Base-by-base conservation (phyloP, 768 basidiomycete genomes). In the Sutorius australiensis region DNA sequence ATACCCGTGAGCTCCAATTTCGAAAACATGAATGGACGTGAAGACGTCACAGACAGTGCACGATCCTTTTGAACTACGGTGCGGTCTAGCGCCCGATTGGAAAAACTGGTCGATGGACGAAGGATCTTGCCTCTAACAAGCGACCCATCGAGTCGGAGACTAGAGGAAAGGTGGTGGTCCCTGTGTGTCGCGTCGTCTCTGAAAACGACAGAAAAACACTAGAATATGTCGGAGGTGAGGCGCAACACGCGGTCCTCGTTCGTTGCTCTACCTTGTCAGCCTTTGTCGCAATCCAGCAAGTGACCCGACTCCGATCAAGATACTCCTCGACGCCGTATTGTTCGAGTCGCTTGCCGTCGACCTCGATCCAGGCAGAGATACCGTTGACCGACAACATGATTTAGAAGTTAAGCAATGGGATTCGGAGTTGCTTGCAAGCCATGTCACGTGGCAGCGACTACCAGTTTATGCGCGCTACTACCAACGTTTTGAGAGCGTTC, bases 251-350 rank as follows among this genome's bases (percentile, higher is more conserved):
- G 6, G 32, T 31, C 17, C 2, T 45, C 11, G n/a, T 24, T 51
- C 13, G 32, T 28, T 28, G 32, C 24, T 43, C n/a, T 50, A 61
- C 69, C 65, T 71, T 65, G 60, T 41, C 48, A 3, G 41, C 48
- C 24, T 71, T 67, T 33, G 65, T 51, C 2, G 67, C 46, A 17
- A 63, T 65, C 69, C 67, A 68, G 40, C 67, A 71, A 44, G 65
- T 58, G 3, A 69, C 67, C 36, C 17, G 51, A 30, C 52, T 60
- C 12, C 42, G 50, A 10, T 39, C 53, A 3, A 12, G 39, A 48
- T 53, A 40, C 17, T 60, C 56, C 32, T 69, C 60, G 21, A 71
- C 44, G 2, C 59, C 53, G 27, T 69, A 63, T 40, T 62, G 56
- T 8, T 69, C 62, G 46, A 69, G 55, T 56, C 59, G 53, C 30